Evolutionary conservation across 75 land plant species (phyloP).

Genomic region (Cunninghamia lanceolata): DNA sequence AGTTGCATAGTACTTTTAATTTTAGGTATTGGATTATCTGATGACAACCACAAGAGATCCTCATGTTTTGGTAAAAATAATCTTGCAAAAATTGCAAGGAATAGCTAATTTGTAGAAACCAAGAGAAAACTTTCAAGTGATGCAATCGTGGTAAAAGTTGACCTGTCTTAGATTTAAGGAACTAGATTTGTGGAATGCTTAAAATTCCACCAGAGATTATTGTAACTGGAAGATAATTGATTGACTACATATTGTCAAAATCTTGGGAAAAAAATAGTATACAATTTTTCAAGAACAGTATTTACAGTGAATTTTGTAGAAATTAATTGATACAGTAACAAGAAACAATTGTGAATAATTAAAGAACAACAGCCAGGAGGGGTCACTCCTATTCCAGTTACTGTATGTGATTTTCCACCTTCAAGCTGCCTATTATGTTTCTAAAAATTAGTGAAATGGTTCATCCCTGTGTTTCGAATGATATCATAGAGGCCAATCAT

Average conservation of each 20-base stretch:
- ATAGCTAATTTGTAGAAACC: not conserved
- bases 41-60: not conserved
- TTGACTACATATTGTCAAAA: not conserved
- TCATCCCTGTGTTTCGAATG: conserved; percentile 11
- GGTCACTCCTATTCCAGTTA: not conserved
- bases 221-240: not conserved
- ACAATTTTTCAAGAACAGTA: not conserved
- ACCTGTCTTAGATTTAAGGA: not conserved
- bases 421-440: not conserved
- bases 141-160: not conserved
- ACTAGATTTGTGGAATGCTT: not conserved
- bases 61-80: not conserved
- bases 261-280: not conserved
- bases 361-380: not conserved
- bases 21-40: not conserved
- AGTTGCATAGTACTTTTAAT: not conserved
- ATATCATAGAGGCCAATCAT: conserved; percentile 62
- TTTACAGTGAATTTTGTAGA: not conserved
- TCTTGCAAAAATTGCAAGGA: not conserved
- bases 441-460: not conserved
- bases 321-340: not conserved
- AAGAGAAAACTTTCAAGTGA: not conserved
- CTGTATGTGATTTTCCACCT: not conserved
- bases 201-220: not conserved
- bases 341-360: not conserved